Evolutionary conservation across 2,329 filamentous ascomycete species (phyloP).

Genomic region (Xylaria digitata): DNA sequence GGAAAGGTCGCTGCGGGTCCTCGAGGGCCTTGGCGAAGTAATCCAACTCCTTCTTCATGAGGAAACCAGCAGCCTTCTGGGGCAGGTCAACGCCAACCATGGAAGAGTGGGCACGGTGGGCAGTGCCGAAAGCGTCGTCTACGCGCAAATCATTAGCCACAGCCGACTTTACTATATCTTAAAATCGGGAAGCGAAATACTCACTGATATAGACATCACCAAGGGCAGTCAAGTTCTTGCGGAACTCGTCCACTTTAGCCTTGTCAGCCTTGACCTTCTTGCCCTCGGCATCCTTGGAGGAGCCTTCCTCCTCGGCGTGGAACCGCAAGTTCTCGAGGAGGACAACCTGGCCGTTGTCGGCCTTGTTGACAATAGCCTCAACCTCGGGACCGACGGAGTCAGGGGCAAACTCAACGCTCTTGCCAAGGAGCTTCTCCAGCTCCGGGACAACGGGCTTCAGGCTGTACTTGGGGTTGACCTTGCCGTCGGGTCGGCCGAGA

Average conservation of each 20-base stretch:
- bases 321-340: constrained; percentile 98
- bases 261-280: constrained; percentile 99
- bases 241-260: constrained; percentile 89
- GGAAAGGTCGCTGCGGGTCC: constrained; percentile 92
- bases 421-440: constrained; percentile 89
- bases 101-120: constrained; percentile 97
- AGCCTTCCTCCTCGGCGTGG: constrained; percentile 98
- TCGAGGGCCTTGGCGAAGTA: constrained; percentile 99
- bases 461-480: constrained; percentile 91
- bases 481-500: constrained; percentile 93
- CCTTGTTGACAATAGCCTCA: constrained; percentile 88
- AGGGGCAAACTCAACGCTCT: constrained; percentile 85
- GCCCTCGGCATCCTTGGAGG: constrained; percentile 89
- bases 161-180: not conserved
- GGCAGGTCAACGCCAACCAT: constrained; percentile 98
- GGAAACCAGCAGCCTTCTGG: constrained; percentile 96
- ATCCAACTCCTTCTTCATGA: constrained; percentile 99
- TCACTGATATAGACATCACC: constrained; percentile 96
- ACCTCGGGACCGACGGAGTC: constrained; percentile 92
- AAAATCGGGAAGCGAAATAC: constrained; percentile 50
- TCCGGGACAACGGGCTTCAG: constrained; percentile 90
- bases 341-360: constrained; percentile 82
- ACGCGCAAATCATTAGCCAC: constrained; percentile 4
- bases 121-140: constrained; percentile 99
- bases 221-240: constrained; percentile 92